Conservation (phyloP, 805 yeast genomes). For the Citeromyces matritensis region DNA sequence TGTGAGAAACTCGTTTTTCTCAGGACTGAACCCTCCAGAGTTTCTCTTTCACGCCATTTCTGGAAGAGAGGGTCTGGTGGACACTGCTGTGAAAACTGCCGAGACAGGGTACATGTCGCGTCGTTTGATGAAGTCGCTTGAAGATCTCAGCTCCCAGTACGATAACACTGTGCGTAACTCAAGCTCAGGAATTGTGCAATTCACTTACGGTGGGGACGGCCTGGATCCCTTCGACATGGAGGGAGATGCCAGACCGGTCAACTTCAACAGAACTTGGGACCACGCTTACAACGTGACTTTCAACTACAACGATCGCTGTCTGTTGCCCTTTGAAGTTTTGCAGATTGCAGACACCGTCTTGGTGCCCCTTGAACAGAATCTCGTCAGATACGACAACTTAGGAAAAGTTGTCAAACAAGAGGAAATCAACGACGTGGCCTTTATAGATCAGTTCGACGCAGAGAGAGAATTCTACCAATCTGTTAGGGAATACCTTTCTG, state of each 20-base stretch:
- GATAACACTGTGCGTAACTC: slow-evolving; percentile 94
- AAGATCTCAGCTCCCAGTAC: slow-evolving; percentile 86
- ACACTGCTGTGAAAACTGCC: slow-evolving; percentile 98
- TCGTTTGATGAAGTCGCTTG: slow-evolving; percentile 93
- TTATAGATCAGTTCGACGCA: slow-evolving; percentile 75
- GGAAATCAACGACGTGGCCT: slow-evolving; percentile 36
- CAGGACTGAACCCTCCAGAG: slow-evolving; percentile 94
- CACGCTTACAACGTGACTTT: slow-evolving; percentile 72
- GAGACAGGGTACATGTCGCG: slow-evolving; percentile 99
- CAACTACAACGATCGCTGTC: slow-evolving; percentile 31
- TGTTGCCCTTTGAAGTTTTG: slow-evolving; percentile 58
- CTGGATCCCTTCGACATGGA: slow-evolving; percentile 98
- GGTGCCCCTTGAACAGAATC: slow-evolving; percentile 40
- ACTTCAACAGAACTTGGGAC: slow-evolving; percentile 88
- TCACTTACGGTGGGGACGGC: slow-evolving; percentile 97
- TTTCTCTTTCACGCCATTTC: slow-evolving; percentile 97
- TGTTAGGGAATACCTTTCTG: slow-evolving; percentile 43
- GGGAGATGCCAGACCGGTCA: slow-evolving; percentile 95
- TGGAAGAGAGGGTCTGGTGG: slow-evolving; percentile 98
- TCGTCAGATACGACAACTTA: slow-evolving; percentile 58
- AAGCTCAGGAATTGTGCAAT: slow-evolving; percentile 91
- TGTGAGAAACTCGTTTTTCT: slow-evolving; percentile 87
- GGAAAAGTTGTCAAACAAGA: slow-evolving; percentile 36
- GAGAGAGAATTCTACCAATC: slow-evolving; percentile 77
- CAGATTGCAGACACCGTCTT: slow-evolving; percentile 39